phyloP scores from a whole-genome alignment of 805 yeast species.

The Grigorovia transvaalensis region DNA sequence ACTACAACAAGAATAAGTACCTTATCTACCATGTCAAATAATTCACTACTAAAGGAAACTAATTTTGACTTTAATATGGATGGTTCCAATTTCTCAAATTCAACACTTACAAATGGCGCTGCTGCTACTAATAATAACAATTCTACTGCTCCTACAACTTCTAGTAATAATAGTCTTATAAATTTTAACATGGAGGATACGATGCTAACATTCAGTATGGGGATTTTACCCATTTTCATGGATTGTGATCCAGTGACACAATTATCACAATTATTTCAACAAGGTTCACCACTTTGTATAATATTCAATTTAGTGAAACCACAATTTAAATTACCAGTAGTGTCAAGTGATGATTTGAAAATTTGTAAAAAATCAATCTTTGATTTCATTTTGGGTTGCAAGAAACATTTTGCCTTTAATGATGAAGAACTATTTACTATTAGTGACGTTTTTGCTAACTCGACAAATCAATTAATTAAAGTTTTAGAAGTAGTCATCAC shows the following conservation, averaged over 20 bases:
- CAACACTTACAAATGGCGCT: slow-evolving; percentile 7
- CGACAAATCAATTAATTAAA: slow-evolving; percentile 64
- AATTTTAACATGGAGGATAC: slow-evolving; percentile 22
- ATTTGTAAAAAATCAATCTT: slow-evolving; percentile 83
- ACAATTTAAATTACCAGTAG: slow-evolving; percentile 47
- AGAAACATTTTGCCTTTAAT: slow-evolving; percentile 57
- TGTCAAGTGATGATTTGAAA: slow-evolving; percentile 70
- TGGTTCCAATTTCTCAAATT: slow-evolving; percentile 15
- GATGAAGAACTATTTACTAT: slow-evolving; percentile 84
- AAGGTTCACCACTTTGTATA: slow-evolving; percentile 85
- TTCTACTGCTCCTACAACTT: slow-evolving; percentile 5
- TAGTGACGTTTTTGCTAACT: slow-evolving; percentile 77
- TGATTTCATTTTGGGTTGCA: slow-evolving; percentile 81
- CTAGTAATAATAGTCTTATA: slow-evolving; percentile 2
- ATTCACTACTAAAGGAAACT: slow-evolving; percentile 27
- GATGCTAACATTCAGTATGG: slow-evolving; percentile 56
- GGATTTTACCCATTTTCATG: slow-evolving; percentile 61
- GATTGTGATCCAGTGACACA: slow-evolving; percentile 89
- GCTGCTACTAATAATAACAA: slow-evolving; percentile 3
- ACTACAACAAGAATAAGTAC: slow-evolving; percentile 22
- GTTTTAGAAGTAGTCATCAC: slow-evolving; percentile 63
- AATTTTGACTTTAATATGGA: slow-evolving; percentile 13
- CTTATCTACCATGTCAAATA: slow-evolving; percentile 22
- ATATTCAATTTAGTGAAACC: slow-evolving; percentile 65
- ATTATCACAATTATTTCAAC: slow-evolving; percentile 77